A percentile compares a stretch with the other conserved stretches of the same genome.
Conservation (phyloP, 768 basidiomycete species). For the Psilocybe subaeruginosa region DNA sequence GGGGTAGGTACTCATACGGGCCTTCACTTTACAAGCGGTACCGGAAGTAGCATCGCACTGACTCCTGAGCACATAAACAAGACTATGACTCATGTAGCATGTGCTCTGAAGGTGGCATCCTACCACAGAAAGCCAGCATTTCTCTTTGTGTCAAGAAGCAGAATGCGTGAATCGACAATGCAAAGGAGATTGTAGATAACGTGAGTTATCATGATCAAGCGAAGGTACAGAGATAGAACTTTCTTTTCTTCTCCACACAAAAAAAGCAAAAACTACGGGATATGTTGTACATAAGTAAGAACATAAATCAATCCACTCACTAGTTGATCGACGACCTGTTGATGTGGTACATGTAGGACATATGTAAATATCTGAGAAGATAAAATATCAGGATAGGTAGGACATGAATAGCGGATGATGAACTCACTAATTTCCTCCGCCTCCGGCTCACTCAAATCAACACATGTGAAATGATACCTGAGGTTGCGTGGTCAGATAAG, state of each 20-base stretch:
- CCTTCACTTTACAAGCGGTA: constrained; percentile 3
- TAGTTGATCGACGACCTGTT: constrained; percentile 68
- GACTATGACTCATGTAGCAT: constrained; percentile 22
- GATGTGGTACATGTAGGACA: constrained; percentile 56
- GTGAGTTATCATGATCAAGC: constrained; percentile 17
- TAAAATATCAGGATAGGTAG: constrained; percentile 12
- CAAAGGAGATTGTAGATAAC: constrained; percentile 17
- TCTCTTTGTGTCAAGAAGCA: constrained; percentile 15
- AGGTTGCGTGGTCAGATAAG: constrained; percentile 6
- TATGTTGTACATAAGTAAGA: constrained; percentile 32
- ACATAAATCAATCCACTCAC: constrained; percentile 61
- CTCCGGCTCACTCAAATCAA: constrained; percentile 60
- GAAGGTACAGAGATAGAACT: constrained; percentile 20
- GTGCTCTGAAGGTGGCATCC: constrained; percentile 10
- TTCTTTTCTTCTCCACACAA: constrained; percentile 30
- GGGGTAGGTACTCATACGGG: constrained; percentile 5
- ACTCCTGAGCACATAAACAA: constrained; percentile 10
- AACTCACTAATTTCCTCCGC: constrained; percentile 82
- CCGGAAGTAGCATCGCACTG: constrained; percentile 5
- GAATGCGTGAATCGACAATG: constrained; percentile 12
- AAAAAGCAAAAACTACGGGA: constrained; percentile 32
- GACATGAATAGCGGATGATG: background rate
- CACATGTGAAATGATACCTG: constrained; percentile 88
- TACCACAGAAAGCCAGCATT: constrained; percentile 11
- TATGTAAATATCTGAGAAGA: constrained; percentile 56